phyloP scores from a whole-genome alignment of 768 basidiomycete genomes.

The Epithele typhae region DNA sequence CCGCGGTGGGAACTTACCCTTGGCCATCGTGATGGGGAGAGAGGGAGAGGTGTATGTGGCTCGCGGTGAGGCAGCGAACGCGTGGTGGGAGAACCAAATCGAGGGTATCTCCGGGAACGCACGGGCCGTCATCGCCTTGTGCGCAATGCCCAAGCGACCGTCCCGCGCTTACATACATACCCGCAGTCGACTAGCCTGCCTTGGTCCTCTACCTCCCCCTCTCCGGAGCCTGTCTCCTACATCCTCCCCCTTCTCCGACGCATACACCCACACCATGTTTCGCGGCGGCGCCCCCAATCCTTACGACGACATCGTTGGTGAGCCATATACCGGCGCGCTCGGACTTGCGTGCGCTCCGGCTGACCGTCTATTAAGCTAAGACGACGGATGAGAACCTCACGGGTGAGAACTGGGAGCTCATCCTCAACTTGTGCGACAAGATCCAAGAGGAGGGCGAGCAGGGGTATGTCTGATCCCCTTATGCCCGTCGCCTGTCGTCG shows the following conservation, averaged over 20 bases:
- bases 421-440: constrained; percentile 94
- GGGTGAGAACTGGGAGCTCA: constrained; percentile 92
- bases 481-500: not conserved
- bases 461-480: constrained; percentile 51
- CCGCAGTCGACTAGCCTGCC: constrained; percentile 14
- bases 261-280: constrained; percentile 49
- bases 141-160: no score
- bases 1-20: constrained; percentile 16
- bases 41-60: constrained; percentile 2
- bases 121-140: constrained; percentile 15
- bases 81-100: constrained; percentile 11
- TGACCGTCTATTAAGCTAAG: constrained; percentile 52
- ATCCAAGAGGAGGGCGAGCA: constrained; percentile 83
- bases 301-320: constrained; percentile 91
- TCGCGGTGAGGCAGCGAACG: not conserved
- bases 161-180: not conserved
- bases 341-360: constrained; percentile 37
- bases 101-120: constrained; percentile 7
- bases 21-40: constrained; percentile 27
- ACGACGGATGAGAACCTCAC: constrained; percentile 98
- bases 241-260: not conserved
- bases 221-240: constrained; percentile 1
- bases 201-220: constrained; percentile 2
- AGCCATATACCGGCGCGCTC: constrained; percentile 31
- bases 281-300: constrained; percentile 61